Base-by-base conservation (phyloP, 257 asterid genomes). In the Solanum medicagineum region DNA sequence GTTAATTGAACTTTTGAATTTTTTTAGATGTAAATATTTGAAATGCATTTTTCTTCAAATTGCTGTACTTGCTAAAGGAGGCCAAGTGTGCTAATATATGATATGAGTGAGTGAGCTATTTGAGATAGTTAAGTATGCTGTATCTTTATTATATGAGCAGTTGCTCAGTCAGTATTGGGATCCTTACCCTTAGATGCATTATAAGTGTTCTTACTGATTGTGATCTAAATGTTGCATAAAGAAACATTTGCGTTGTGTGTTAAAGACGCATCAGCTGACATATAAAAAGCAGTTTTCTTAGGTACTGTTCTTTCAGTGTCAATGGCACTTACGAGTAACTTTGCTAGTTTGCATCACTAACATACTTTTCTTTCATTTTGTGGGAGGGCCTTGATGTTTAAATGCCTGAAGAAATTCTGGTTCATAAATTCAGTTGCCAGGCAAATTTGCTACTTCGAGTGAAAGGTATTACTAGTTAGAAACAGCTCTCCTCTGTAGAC, bases 171-270 rank as follows among this genome's bases (percentile, higher is more conserved):
- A 10, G 11, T 19, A 44, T 62, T 13, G 32, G 53, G 49, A 47
- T 32, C 53, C 70, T 66, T 53, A 13, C 47, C 17, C 36, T 29
- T 45, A 14, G 22, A 57, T n/a, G 71, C 42, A 24, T 3, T 8
- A 56, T 49, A 82, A 29, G 73, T 53, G 57, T 51, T 77, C 83
- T 77, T 51, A 10, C 44, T 47, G 42, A 22, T 75, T 16, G 47
- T 16, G 24, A 51, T 26, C 20, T 49, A 26, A 69, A 5, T 75
- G 45, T 69, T 81, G 83, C 86, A 74, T 86, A 84, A 65, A 47
- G 88, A 84, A 81, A 84, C 56, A 59, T 81, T 86, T 36, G 73
- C 45, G 0, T 68, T 84, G 88, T 15, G 47, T 84, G 9, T n/a
- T 81, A 32, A 32, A 73, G 68, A 86, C 84, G 32, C 17, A 45